Percentiles rank a stretch among this genome's conserved stretches.
Conservation (phyloP, 805 yeast species). For the Kurtzmaniella cleridarum region DNA sequence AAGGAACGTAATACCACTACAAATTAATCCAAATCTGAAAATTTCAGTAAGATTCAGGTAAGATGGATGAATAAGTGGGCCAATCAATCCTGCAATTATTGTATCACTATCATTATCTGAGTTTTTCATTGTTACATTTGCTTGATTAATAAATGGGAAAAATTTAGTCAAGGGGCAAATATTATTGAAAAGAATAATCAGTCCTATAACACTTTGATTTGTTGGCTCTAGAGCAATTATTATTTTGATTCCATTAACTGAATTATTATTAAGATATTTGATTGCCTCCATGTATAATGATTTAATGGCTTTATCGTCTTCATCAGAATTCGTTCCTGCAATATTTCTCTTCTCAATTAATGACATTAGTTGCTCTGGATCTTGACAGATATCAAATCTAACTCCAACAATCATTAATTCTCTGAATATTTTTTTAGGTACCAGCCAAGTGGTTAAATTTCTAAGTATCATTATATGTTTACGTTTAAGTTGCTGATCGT, state of each 20-base stretch:
- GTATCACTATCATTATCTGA: conserved; percentile 6
- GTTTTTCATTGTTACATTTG: not conserved
- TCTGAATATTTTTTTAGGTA: conserved; percentile 48
- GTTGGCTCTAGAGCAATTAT: conserved; percentile 52
- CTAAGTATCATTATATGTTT: conserved; percentile 37
- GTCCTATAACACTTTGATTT: conserved; percentile 48
- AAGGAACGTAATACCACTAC: conserved; percentile 48
- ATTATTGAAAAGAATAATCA: conserved; percentile 43
- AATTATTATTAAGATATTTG: conserved; percentile 19
- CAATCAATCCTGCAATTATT: conserved; percentile 46
- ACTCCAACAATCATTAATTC: conserved; percentile 55
- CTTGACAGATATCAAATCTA: conserved; percentile 49
- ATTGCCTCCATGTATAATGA: conserved; percentile 35
- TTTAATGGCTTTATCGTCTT: conserved; percentile 7
- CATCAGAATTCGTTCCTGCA: conserved; percentile 5
- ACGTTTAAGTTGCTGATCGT: conserved; percentile 9
- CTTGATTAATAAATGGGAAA: conserved; percentile 41
- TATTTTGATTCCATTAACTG: conserved; percentile 36
- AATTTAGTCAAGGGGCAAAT: conserved; percentile 39
- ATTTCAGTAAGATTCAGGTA: conserved; percentile 50
- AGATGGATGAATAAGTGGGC: conserved; percentile 48
- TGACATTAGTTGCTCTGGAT: conserved; percentile 36
- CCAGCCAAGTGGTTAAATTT: conserved; percentile 43
- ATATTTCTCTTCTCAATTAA: conserved; percentile 22
- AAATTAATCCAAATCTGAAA: conserved; percentile 51